These are phyloP conservation scores for Termitomyces sp. DNA, from an alignment of 768 basidiomycete species.

Conservation along the genomic window DNA sequence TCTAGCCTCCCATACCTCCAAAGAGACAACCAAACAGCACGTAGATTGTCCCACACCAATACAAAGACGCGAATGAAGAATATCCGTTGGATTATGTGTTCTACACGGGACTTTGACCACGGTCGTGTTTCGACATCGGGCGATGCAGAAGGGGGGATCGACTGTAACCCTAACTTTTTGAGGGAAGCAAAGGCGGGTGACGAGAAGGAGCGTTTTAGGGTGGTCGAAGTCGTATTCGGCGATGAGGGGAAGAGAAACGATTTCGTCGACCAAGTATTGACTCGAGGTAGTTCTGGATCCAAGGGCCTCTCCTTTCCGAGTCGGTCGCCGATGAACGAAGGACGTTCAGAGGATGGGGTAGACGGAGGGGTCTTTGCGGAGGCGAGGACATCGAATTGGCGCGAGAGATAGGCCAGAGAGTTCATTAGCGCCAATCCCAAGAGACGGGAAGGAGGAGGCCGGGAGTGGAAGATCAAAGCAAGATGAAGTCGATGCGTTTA, in stretches of 20 bases:
- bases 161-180: conserved; percentile 16
- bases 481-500: conserved; percentile 7
- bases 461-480: conserved; percentile 9
- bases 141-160: conserved; percentile 18
- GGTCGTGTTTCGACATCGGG: conserved; percentile 21
- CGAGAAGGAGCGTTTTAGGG: conserved; percentile 57
- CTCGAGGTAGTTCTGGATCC: conserved; percentile 36
- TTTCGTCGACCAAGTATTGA: conserved; percentile 53
- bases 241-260: conserved; percentile 41
- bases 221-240: conserved; percentile 18
- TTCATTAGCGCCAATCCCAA: conserved; percentile 48
- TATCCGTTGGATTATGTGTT: conserved; percentile 48
- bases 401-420: conserved; percentile 75
- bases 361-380: conserved; percentile 54
- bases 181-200: conserved; percentile 46
- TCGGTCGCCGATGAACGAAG: conserved; percentile 22
- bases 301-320: conserved; percentile 18
- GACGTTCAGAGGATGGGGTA: conserved; percentile 39
- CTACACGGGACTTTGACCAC: conserved; percentile 33
- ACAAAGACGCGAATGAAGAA: conserved; percentile 70
- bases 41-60: conserved; percentile 64
- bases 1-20: conserved; percentile 8
- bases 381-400: conserved; percentile 75
- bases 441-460: neutral
- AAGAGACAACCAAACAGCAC: conserved; percentile 54